Evolutionary conservation across 2,329 filamentous ascomycete genomes (phyloP), one percentile per base, ranked within the genome.

Genomic region (Tothia fuscella): DNA sequence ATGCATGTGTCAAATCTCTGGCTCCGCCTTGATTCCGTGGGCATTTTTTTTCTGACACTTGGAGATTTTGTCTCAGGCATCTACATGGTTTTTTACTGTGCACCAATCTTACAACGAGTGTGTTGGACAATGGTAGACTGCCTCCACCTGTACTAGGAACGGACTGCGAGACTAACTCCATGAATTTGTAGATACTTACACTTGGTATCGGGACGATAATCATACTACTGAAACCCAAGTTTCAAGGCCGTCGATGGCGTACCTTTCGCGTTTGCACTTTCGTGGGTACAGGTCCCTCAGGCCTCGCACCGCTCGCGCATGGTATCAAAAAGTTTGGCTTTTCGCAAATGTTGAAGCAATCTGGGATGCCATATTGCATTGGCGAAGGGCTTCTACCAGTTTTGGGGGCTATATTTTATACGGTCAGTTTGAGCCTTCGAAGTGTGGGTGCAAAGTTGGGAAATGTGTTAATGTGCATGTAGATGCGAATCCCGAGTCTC

Each of bases 331-430:
- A 40, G 31, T 40, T 24, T 24, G 38, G 38, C 3, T 10, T 24
- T n/a, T 19, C 25, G 22, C 25, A 40, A 24, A 28, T 32, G 13
- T 20, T 29, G 20, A 21, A 26, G 10, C 25, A 30, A n/a, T 29
- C n/a, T 40, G 25, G 38, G 38, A 12, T 40, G 38, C 25, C 17
- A 40, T 5, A n/a, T 40, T 5, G n/a, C 22, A n/a, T 62, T 88
- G 3, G 57, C 82, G 3, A 79, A 93, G 55, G 87, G 86, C 1
- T 67, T 68, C 38, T 63, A 93, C 51, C 93, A 94, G 80, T 93
- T 13, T 62, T 79, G 21, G 87, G 87, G 12, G 87, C 87, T 6
- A 71, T 72, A 5, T 67, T 93, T 36, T 93, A 94, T 59, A 87
- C 84, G 7, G 78, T 82, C 58, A 40, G 26, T 29, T n/a, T n/a